Evolutionary conservation across 2,329 filamentous ascomycete genomes (phyloP), one percentile per base, ranked within the genome.

Genomic region (Sclerotinia minor): DNA sequence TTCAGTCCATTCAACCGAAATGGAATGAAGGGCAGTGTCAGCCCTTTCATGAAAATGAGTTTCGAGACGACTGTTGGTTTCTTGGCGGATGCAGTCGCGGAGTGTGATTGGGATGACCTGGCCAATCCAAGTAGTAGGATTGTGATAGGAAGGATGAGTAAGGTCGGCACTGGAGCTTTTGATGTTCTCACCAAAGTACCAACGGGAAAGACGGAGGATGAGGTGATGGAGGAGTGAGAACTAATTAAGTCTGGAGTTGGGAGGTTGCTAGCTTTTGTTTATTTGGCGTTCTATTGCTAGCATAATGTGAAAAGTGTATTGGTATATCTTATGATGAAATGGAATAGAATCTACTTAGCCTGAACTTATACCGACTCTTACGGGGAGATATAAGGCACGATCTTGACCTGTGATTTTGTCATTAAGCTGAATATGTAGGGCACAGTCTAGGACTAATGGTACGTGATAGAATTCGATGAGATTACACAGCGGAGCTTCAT

Each of bases 11-110:
- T 99, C 81, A 97, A 92, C 80, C 90, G 95, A 60, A 96, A 92
- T 77, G 95, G 94, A 1, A 83, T 99, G 69, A 89, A 88, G 76
- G 89, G 91, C 72, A 94, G 92, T 75, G 89, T 94, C 38, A 94
- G 89, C 72, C 93, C 95, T 0, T 94, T 99, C 74, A 94, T 95
- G 80, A 98, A 98, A 85, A 98, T 98, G 94, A 96, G 92, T 79
- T 99, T 98, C 81, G 95, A 99, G 85, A 99, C 95, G 5, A 99
- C 95, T 2, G 86, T 98, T 50, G 89, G 91, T 0, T 97, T 97
- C 83, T 83, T 99, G 75, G 94, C 91, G 79, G 95, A 98, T 77
- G 94, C 95, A 1, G 90, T 97, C 35, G 82, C 96, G 68, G 92
- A 96, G 76, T 89, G 92, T 61, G 95, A 98, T 79, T 92, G 88